Percentiles rank a stretch among this genome's conserved stretches.
Evolutionary conservation across 2,329 filamentous ascomycete genomes (phyloP).

Genomic region (Lecanicillium sp.): DNA sequence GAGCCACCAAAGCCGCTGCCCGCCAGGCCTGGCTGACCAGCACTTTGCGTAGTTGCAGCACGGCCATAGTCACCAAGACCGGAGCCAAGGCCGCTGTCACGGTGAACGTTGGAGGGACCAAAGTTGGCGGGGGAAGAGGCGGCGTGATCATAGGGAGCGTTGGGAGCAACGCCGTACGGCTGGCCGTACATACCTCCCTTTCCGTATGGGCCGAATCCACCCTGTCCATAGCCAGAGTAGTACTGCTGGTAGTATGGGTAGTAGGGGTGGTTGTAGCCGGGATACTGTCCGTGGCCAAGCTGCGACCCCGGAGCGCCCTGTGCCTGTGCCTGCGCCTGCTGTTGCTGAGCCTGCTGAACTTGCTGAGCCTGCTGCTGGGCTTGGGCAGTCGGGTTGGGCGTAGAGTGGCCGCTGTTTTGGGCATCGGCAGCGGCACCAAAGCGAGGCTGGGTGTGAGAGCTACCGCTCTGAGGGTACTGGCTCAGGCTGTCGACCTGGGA

Average conservation of each 20-base stretch:
- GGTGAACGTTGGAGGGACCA: conserved; percentile 44
- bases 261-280: conserved; percentile 49
- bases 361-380: conserved; percentile 31
- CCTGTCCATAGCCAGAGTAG: conserved; percentile 46
- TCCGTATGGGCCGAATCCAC: conserved; percentile 44
- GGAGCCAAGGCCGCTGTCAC: conserved; percentile 40
- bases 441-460: conserved; percentile 44
- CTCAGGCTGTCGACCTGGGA: conserved; percentile 54
- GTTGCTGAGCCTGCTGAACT: conserved; percentile 33
- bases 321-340: conserved; percentile 38
- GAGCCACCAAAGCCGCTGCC: conserved; percentile 43
- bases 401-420: conserved; percentile 83
- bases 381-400: conserved; percentile 68
- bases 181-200: conserved; percentile 48
- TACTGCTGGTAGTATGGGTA: conserved; percentile 58
- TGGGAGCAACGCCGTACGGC: conserved; percentile 48
- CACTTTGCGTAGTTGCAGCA: conserved; percentile 39
- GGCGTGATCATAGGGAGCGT: conserved; percentile 47
- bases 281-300: conserved; percentile 37
- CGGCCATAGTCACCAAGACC: conserved; percentile 49
- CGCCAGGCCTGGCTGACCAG: conserved; percentile 40
- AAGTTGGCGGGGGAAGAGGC: conserved; percentile 46
- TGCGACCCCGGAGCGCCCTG: conserved; percentile 33
- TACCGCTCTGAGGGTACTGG: conserved; percentile 67
- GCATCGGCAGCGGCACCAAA: conserved; percentile 55